phyloP scores from a whole-genome alignment of 208 protist genomes.

The Leishmania major region DNA sequence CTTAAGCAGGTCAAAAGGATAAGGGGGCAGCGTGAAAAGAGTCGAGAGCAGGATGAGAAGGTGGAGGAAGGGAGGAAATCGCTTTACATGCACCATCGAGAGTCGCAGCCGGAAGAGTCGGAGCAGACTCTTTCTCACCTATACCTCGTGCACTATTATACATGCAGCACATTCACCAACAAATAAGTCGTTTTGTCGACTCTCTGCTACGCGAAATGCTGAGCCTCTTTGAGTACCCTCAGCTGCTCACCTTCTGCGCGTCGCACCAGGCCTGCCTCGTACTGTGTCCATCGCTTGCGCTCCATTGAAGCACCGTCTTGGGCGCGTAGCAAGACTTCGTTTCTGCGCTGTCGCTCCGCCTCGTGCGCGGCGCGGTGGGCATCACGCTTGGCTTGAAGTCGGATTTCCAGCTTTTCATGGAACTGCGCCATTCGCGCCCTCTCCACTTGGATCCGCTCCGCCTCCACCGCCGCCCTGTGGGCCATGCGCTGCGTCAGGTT shows the following conservation, averaged over 20 bases:
- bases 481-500: constrained; percentile 20
- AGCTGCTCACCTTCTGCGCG: constrained; percentile 24
- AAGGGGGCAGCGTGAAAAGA: neutral
- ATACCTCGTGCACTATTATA: neutral
- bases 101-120: neutral
- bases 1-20: neutral
- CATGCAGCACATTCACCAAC: neutral
- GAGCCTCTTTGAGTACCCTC: constrained; percentile 15
- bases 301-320: constrained; percentile 67
- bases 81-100: neutral
- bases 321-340: constrained; percentile 64
- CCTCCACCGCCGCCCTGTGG: constrained; percentile 36
- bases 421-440: constrained; percentile 51
- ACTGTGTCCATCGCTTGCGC: constrained; percentile 68
- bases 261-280: constrained; percentile 58
- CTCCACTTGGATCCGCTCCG: constrained; percentile 34
- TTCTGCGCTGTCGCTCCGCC: constrained; percentile 52
- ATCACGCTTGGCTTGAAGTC: constrained; percentile 36
- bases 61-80: neutral
- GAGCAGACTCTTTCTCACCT: neutral
- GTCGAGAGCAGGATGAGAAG: neutral
- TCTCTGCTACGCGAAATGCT: constrained; percentile 1
- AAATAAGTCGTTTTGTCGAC: neutral
- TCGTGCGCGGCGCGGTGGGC: constrained; percentile 33
- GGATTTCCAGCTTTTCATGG: constrained; percentile 50